Evolutionary conservation across 1,139 yeast genomes (phyloP).

Genomic region (Saccharomycopsis crataegensis): DNA sequence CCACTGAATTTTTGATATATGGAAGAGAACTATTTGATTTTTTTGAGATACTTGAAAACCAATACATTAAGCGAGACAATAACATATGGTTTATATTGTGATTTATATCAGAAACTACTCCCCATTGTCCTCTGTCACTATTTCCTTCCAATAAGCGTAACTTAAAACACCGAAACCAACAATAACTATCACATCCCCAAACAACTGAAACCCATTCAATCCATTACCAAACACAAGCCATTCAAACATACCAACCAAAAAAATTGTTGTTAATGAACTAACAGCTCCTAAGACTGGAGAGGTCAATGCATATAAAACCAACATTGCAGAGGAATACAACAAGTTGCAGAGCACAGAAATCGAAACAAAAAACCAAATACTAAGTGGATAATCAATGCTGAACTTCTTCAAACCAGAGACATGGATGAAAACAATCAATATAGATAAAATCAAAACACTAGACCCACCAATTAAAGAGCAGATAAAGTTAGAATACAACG

Average conservation of each 20-base stretch:
- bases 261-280: slow-evolving; percentile 69
- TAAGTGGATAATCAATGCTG: slow-evolving; percentile 20
- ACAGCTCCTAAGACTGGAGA: slow-evolving; percentile 83
- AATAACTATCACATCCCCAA: slow-evolving; percentile 53
- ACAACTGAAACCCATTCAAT: slow-evolving; percentile 40
- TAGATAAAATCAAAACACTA: slow-evolving; percentile 46
- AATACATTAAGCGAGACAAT: no score
- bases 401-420: slow-evolving; percentile 49
- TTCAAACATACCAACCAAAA: slow-evolving; percentile 73
- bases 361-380: slow-evolving; percentile 38
- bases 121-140: background rate
- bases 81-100: no score
- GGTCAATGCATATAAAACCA: slow-evolving; percentile 76
- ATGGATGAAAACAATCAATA: slow-evolving; percentile 46
- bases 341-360: slow-evolving; percentile 57
- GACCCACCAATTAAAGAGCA: slow-evolving; percentile 53
- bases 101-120: no score
- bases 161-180: slow-evolving; percentile 65
- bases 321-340: slow-evolving; percentile 63
- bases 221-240: slow-evolving; percentile 60
- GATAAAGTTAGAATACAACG: slow-evolving; percentile 38
- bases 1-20: no score
- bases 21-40: no score
- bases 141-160: slow-evolving; percentile 34
- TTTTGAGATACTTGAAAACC: no score